Conservation (phyloP, 2,329 filamentous ascomycete species). For the Coleophoma crateriformis region DNA sequence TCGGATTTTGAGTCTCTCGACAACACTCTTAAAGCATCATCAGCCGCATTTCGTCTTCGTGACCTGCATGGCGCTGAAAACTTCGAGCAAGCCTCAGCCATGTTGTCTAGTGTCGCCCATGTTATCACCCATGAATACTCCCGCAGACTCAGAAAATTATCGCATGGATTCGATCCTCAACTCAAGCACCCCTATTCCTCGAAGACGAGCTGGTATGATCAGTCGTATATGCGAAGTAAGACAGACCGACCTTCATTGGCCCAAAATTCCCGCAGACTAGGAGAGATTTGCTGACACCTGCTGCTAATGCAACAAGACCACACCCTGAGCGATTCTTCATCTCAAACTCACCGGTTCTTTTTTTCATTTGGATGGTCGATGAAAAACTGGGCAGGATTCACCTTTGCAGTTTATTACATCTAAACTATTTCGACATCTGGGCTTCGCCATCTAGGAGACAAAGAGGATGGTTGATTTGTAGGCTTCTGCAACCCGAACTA, state of each 20-base stretch:
- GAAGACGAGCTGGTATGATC: neutral
- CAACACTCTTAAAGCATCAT: conserved; percentile 6
- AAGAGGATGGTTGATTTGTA: neutral
- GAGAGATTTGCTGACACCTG: neutral
- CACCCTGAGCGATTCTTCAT: neutral
- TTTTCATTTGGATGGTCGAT: neutral
- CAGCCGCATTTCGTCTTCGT: conserved; percentile 5
- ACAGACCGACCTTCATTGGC: neutral
- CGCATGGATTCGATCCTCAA: conserved; percentile 1
- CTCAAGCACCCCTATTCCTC: neutral
- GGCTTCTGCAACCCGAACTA: neutral
- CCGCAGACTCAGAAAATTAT: conserved; percentile 4
- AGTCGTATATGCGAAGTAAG: neutral
- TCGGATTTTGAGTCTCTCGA: conserved; percentile 6
- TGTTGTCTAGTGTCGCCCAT: conserved; percentile 1
- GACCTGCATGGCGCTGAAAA: conserved; percentile 1
- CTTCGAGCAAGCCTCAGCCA: neutral
- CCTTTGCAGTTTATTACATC: neutral
- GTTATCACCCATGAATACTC: conserved; percentile 1
- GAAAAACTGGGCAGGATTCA: neutral
- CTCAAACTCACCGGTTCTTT: neutral
- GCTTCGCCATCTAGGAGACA: neutral
- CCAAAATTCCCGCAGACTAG: neutral
- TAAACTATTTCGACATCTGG: neutral
- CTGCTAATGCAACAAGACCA: neutral